A percentile compares a stretch with the other conserved stretches of the same genome.
Evolutionary conservation across 352 stramenopile species (phyloP).

Genomic region (Phytophthora foliorum): DNA sequence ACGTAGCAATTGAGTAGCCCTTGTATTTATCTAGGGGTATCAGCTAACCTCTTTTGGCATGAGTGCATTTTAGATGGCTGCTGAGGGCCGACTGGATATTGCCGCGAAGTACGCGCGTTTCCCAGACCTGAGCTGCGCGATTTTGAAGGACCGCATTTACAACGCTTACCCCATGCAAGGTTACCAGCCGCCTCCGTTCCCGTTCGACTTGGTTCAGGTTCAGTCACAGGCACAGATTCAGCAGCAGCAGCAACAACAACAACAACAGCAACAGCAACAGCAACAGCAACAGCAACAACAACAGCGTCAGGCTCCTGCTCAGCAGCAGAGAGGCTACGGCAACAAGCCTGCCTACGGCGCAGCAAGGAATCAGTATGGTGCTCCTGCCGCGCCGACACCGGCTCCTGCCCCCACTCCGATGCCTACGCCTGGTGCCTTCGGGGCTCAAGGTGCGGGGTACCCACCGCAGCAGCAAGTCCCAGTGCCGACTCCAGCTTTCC

Average conservation of each 20-base stretch:
- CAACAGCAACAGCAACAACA: constrained; percentile 46
- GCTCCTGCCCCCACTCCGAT: constrained; percentile 42
- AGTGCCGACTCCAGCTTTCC: constrained; percentile 52
- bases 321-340: constrained; percentile 50
- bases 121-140: constrained; percentile 75
- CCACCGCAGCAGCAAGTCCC: constrained; percentile 48
- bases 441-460: constrained; percentile 47
- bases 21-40: not conserved
- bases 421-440: constrained; percentile 44
- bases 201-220: constrained; percentile 85
- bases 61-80: constrained; percentile 79
- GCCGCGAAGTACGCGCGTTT: constrained; percentile 94
- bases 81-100: constrained; percentile 93
- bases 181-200: constrained; percentile 86
- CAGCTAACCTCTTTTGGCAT: constrained; percentile 4
- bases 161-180: constrained; percentile 81
- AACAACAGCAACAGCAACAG: constrained; percentile 46
- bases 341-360: constrained; percentile 41
- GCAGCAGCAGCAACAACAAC: constrained; percentile 65
- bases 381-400: constrained; percentile 38
- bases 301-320: constrained; percentile 37
- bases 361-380: constrained; percentile 54
- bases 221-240: constrained; percentile 66
- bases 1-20: constrained; percentile 7
- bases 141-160: constrained; percentile 90